Evolutionary conservation across 352 stramenopile species (phyloP), one percentile per base, ranked within the genome.

Genomic region (Blastocystis sp.): DNA sequence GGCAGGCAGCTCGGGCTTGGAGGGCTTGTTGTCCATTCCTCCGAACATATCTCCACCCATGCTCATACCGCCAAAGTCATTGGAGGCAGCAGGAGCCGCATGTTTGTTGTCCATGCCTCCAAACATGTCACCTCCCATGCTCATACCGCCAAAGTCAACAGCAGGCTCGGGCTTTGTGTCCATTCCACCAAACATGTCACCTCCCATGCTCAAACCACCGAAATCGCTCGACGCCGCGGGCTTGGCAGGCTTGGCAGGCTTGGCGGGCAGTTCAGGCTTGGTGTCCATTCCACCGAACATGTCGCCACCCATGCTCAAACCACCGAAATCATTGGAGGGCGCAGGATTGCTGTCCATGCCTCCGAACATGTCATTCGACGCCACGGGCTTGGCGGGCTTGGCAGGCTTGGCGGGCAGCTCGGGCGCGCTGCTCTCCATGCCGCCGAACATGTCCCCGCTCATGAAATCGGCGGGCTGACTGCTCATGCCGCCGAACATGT

Each of bases 141-240:
- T 19, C 62, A 80, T 80, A 1, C 70, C 70, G 19, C 52, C 52
- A 42, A 80, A 80, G 59, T 63, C 43, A 64, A 1, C 62, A 45
- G 28, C 40, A 43, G 70, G 59, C 2, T 63, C 14, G 34, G 70
- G 59, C 2, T 63, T 38, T 68, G 7, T 60, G 63, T 70, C 52
- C 76, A 87, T 87, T 45, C 64, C 76, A 48, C 74, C 74, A 71
- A 84, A 84, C 74, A 84, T 84, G 64, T 84, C 74, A 71, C 64
- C 64, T 11, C 64, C 64, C 64, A 71, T 71, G 11, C 10, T n/a
- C 64, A 71, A n/a, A n/a, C 64, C 64, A 38, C 57, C 43, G 43
- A 80, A 80, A 4, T 7, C 17, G 43, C 62, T 28, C 4, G 19
- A 14, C 3, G 14, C 70, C 3, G 59, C 59, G 9, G 70, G 59